Conservation (phyloP, 2,329 filamentous ascomycete species). For the Uncinocarpus reesii region DNA sequence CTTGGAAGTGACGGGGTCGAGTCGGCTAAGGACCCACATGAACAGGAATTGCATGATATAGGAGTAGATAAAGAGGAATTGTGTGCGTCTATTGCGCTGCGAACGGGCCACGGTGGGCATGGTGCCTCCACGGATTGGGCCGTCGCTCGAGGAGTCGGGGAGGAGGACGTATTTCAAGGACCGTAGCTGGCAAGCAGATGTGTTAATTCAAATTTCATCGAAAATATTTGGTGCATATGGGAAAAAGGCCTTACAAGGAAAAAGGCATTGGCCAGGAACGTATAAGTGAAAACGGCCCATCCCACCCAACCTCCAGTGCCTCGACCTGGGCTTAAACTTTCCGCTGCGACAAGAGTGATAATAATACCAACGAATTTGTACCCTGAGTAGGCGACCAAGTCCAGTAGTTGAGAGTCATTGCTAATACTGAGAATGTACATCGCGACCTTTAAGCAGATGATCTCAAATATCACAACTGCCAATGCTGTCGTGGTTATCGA, state of each 20-base stretch:
- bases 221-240: too few relatives aligned
- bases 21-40: conserved; percentile 68
- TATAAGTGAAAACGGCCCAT: conserved; percentile 83
- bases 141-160: conserved; percentile 63
- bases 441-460: conserved; percentile 79
- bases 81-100: conserved; percentile 76
- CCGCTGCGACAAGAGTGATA: conserved; percentile 67
- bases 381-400: conserved; percentile 89
- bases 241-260: conserved; percentile 61
- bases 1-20: conserved; percentile 34
- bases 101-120: conserved; percentile 67
- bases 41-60: conserved; percentile 89
- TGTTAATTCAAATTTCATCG: conserved; percentile 4
- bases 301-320: conserved; percentile 81
- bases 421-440: conserved; percentile 91
- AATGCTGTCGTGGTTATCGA: conserved; percentile 78
- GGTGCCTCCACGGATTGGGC: conserved; percentile 48
- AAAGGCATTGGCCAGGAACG: conserved; percentile 85
- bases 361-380: conserved; percentile 99
- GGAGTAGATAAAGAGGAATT: conserved; percentile 88
- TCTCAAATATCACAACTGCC: conserved; percentile 74
- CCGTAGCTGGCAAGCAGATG: conserved; percentile 53
- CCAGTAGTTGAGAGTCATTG: conserved; percentile 84
- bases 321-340: conserved; percentile 64
- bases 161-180: conserved; percentile 93